These are phyloP conservation scores for Kwoniella newhampshirensis DNA, from an alignment of 768 basidiomycete genomes.

Conservation along the genomic window DNA sequence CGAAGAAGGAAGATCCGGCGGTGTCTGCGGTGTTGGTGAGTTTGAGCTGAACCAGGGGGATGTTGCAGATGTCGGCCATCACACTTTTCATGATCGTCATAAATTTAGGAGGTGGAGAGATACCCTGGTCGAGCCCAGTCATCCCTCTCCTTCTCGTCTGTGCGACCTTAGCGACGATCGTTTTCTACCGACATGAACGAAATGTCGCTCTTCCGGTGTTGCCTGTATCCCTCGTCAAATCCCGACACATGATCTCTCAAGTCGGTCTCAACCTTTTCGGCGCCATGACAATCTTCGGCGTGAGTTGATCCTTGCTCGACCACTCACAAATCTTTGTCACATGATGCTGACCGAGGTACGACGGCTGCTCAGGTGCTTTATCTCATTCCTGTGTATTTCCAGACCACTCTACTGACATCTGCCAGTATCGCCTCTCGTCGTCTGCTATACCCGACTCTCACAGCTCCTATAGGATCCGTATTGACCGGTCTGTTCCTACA, in stretches of 20 bases:
- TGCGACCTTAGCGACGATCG: background rate
- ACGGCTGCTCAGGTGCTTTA: constrained; percentile 22
- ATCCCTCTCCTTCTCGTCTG: constrained; percentile 13
- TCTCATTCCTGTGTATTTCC: constrained; percentile 25
- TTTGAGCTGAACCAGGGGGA: too few relatives aligned
- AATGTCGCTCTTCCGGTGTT: too few relatives aligned
- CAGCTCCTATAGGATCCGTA: constrained; percentile 23
- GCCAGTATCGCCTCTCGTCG: constrained; percentile 21
- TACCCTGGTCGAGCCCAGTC: constrained; percentile 17
- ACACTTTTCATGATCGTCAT: constrained; percentile 22
- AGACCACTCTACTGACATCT: constrained; percentile 18
- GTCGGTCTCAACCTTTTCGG: constrained; percentile 25
- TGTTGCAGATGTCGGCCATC: constrained; percentile 26
- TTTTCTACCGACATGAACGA: constrained; percentile 23
- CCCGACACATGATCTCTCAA: constrained; percentile 22
- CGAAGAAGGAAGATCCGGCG: too few relatives aligned
- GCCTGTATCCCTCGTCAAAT: constrained; percentile 5
- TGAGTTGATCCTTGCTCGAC: constrained; percentile 4
- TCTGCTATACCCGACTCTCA: constrained; percentile 23
- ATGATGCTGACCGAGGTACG: too few relatives aligned
- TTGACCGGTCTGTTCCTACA: constrained; percentile 28
- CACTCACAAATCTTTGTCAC: background rate
- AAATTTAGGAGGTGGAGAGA: constrained; percentile 24
- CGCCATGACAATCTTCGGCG: constrained; percentile 26
- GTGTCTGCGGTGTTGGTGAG: background rate